A percentile compares a stretch with the other conserved stretches of the same genome.
phyloP scores from a whole-genome alignment of 116 monocot species.

The Dioscorea cayenensis region DNA sequence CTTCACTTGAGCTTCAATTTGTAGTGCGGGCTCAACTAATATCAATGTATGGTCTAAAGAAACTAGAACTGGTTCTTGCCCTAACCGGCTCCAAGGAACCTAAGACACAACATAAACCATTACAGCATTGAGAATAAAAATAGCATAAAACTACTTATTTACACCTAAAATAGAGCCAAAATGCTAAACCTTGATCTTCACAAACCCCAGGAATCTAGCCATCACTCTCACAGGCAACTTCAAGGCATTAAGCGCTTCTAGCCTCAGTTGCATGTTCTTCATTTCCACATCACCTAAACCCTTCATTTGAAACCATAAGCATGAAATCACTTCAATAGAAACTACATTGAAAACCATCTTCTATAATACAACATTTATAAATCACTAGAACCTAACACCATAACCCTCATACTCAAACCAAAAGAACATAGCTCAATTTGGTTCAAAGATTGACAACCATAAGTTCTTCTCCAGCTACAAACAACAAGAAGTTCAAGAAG shows the following conservation, averaged over 20 bases:
- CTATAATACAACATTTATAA: too few species aligned
- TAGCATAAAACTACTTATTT: neutral
- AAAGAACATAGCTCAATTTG: too few species aligned
- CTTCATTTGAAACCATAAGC: neutral
- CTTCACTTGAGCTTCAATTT: conserved; percentile 83
- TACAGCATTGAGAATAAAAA: neutral
- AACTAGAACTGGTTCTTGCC: conserved; percentile 92
- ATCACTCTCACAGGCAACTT: conserved; percentile 95
- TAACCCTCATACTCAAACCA: too few species aligned
- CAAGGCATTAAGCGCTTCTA: conserved; percentile 97
- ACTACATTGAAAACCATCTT: too few species aligned
- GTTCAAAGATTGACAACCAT: too few species aligned
- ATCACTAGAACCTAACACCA: too few species aligned
- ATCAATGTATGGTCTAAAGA: conserved; percentile 82
- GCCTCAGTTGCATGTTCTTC: conserved; percentile 92
- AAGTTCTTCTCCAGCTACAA: too few species aligned
- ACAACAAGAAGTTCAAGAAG: too few species aligned
- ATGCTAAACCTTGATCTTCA: conserved; percentile 69
- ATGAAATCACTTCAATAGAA: too few species aligned
- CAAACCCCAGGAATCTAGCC: conserved; percentile 97
- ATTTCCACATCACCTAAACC: conserved; percentile 93
- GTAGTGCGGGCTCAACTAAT: conserved; percentile 86
- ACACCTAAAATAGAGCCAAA: neutral
- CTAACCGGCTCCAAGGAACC: conserved; percentile 96
- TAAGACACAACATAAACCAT: conserved; percentile 15